Percentiles rank a stretch among this genome's conserved stretches.
Conservation (phyloP, 83 land plant species). For the Picea abies region DNA sequence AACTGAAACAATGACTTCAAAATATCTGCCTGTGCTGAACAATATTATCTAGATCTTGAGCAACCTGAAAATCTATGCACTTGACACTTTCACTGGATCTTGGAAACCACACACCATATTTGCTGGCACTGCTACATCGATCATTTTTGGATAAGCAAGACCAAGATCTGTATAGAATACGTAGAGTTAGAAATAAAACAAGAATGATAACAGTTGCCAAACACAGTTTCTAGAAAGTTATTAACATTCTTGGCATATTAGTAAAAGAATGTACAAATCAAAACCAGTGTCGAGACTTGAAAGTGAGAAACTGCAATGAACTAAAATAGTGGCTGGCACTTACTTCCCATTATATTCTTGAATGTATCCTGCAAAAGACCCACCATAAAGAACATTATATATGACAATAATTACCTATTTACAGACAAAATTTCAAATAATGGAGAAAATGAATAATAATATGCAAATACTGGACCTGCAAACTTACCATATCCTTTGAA, state of each 20-base stretch:
- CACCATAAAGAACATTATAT: background rate
- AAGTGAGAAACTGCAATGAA: background rate
- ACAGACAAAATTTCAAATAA: background rate
- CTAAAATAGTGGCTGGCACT: slow-evolving; percentile 28
- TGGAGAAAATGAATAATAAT: background rate
- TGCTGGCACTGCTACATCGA: slow-evolving; percentile 91
- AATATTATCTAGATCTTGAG: background rate
- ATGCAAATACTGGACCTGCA: background rate
- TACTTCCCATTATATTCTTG: slow-evolving; percentile 84
- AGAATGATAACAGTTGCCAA: background rate
- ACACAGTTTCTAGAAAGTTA: background rate
- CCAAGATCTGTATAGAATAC: slow-evolving; percentile 58
- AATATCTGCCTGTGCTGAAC: background rate
- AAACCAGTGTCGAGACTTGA: background rate
- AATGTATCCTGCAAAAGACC: slow-evolving; percentile 62
- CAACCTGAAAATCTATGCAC: background rate
- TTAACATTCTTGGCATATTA: background rate
- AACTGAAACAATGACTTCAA: background rate
- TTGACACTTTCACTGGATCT: slow-evolving; percentile 29
- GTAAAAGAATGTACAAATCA: slow-evolving; percentile 5
- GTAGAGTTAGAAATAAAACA: background rate
- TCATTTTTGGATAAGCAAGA: slow-evolving; percentile 94
- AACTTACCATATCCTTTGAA: slow-evolving; percentile 77
- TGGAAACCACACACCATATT: slow-evolving; percentile 92
- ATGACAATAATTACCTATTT: background rate